Evolutionary conservation across 2,329 filamentous ascomycete species (phyloP).

Genomic region (Rutstroemia sp.): DNA sequence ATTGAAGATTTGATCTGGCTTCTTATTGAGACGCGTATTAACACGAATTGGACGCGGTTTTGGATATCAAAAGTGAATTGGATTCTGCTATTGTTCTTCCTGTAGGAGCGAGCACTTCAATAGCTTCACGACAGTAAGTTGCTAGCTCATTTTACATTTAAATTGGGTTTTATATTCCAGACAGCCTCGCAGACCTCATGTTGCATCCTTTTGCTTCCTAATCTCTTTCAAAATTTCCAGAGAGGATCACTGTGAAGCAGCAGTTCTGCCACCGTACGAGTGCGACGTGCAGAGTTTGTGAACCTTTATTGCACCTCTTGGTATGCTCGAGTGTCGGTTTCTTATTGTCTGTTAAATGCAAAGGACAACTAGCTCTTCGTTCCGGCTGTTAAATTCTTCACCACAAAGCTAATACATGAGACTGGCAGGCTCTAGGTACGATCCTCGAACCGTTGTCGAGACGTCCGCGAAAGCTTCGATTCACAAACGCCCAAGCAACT

Average conservation of each 20-base stretch:
- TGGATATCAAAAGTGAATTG: conserved; percentile 5
- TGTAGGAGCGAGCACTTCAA: neutral
- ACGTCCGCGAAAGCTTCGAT: neutral
- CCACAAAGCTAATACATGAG: neutral
- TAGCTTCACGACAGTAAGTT: neutral
- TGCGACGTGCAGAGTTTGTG: too few relatives aligned
- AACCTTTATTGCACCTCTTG: too few relatives aligned
- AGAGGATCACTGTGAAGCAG: neutral
- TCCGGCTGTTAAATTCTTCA: neutral
- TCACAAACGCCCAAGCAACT: neutral
- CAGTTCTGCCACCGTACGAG: neutral
- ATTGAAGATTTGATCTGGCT: neutral
- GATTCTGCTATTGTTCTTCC: neutral
- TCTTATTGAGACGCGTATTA: conserved; percentile 6
- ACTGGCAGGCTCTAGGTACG: neutral
- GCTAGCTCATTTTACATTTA: neutral
- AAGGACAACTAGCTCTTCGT: neutral
- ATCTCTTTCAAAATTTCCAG: neutral
- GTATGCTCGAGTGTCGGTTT: neutral
- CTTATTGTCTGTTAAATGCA: neutral
- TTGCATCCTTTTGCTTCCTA: neutral
- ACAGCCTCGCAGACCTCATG: neutral
- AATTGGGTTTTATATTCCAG: neutral
- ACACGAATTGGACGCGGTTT: neutral
- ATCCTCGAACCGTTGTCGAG: neutral